Base-by-base conservation (phyloP, 2,329 filamentous ascomycete genomes). In the Aureobasidium zeae region DNA sequence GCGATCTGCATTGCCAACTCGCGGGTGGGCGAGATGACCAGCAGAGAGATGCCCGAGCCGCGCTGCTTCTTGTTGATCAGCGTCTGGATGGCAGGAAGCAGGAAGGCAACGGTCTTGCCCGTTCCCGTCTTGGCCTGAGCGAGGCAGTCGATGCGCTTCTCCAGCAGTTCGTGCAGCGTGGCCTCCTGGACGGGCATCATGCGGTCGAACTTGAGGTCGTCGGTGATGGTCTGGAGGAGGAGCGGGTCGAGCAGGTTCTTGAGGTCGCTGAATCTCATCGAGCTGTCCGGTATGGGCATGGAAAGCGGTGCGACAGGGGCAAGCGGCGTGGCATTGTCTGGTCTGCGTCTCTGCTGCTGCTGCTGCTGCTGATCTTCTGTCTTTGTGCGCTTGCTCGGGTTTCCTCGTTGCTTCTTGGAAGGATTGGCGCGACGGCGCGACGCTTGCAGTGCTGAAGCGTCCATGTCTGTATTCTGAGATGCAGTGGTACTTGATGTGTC, bases 91-190 rank as follows among this genome's bases (percentile, higher is more conserved):
- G 93, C 85, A 0, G 91, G 91, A 41, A 95, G 77, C 6, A 98
- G 65, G 57, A 91, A 96, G 0, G 89, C 88, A 0, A 85, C 86
- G 0, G 91, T 98, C 70, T 98, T 98, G 37, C 91, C 91, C 13
- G 89, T 96, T 16, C 91, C 89, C 89, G 49, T 56, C 66, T 87
- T 94, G 46, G 89, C 91, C 49, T 74, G 71, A 22, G 73, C 73
- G 24, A 75, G 65, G 49, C 71, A 73, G 52, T 75, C 72, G 34
- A 65, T 66, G 28, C 63, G 63, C 55, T 67, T 66, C 28, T 56
- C 62, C 6, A 71, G 70, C 19, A 76, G 61, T 48, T 72, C 65
- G 2, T 61, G 68, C 45, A 76, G 57, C 5, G 74, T 70, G 53
- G 69, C 69, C 38, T 72, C 65, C 51, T 76, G 72, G 10, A 76